phyloP scores from a whole-genome alignment of 2,329 filamentous ascomycete genomes.

The Claviceps sp. region DNA sequence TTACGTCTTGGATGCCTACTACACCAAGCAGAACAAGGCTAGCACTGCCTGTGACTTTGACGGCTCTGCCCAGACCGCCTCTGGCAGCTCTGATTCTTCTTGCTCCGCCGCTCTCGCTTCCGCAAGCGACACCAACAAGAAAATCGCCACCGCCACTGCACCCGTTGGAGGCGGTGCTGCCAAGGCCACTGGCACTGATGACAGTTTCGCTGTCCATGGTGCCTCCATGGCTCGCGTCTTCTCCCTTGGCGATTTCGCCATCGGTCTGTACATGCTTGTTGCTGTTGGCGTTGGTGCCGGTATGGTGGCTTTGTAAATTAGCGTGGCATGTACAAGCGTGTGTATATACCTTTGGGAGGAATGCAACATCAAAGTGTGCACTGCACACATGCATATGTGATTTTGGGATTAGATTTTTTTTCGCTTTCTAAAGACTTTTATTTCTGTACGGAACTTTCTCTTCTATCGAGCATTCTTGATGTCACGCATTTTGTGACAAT shows the following conservation, averaged over 20 bases:
- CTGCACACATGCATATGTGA: background rate
- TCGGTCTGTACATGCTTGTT: slow-evolving; percentile 38
- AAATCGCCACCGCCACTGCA: slow-evolving; percentile 4
- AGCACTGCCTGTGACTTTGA: slow-evolving; percentile 55
- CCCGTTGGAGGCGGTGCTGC: slow-evolving; percentile 5
- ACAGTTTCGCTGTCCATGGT: slow-evolving; percentile 6
- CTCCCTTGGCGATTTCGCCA: slow-evolving; percentile 31
- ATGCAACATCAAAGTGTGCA: slow-evolving; percentile 8
- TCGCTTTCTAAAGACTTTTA: background rate
- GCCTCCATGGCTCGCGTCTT: slow-evolving; percentile 24
- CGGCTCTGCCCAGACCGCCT: slow-evolving; percentile 46
- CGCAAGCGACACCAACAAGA: slow-evolving; percentile 43
- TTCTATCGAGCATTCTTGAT: slow-evolving; percentile 16
- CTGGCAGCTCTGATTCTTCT: slow-evolving; percentile 29
- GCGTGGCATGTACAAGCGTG: background rate
- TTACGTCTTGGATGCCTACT: slow-evolving; percentile 64
- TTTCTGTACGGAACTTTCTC: background rate
- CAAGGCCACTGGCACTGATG: slow-evolving; percentile 1
- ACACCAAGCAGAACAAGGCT: slow-evolving; percentile 39
- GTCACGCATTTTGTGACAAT: slow-evolving; percentile 12
- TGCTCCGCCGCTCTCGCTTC: slow-evolving; percentile 48
- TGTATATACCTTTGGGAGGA: background rate
- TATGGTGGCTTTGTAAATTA: slow-evolving; percentile 38
- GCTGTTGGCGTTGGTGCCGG: slow-evolving; percentile 37
- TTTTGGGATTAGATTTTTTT: background rate